Evolutionary conservation across 2,329 filamentous ascomycete species (phyloP).

Genomic region (Ramularia endophylla): DNA sequence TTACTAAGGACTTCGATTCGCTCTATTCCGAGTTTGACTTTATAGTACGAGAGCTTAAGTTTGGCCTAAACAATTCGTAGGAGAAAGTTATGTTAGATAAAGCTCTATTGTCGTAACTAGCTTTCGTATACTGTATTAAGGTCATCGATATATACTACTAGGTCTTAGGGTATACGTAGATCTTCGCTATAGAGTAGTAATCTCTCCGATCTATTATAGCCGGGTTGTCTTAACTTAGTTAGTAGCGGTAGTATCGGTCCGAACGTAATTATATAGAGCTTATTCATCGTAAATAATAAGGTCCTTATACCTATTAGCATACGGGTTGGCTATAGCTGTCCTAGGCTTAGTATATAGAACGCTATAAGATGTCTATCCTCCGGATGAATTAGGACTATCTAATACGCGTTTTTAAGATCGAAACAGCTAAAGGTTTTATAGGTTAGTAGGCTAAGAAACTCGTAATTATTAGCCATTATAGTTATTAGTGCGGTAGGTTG

Average conservation of each 20-base stretch:
- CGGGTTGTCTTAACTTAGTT: neutral
- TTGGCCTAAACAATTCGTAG: too few species aligned
- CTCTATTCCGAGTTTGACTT: slow-evolving; percentile 3
- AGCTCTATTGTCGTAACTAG: too few species aligned
- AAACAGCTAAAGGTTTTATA: neutral
- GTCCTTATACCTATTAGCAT: too few species aligned
- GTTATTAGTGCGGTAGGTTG: neutral
- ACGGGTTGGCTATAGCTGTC: slow-evolving; percentile 1
- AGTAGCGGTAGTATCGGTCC: neutral
- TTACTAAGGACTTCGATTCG: too few species aligned
- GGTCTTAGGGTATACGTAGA: neutral
- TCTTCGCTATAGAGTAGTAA: neutral
- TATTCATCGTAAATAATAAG: slow-evolving; percentile 3
- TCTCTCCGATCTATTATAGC: slow-evolving; percentile 3
- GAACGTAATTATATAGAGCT: slow-evolving; percentile 1
- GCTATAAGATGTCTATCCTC: slow-evolving; percentile 2
- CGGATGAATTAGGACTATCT: slow-evolving; percentile 4
- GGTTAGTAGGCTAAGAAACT: slow-evolving; percentile 1
- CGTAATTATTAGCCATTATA: neutral
- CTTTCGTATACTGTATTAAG: too few species aligned
- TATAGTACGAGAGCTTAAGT: too few species aligned
- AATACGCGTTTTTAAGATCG: slow-evolving; percentile 7
- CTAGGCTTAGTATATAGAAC: slow-evolving; percentile 1
- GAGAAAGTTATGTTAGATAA: too few species aligned
- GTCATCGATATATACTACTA: too few species aligned